Evolutionary conservation across 257 asterid species (phyloP).

Genomic region (Nicotiana tabacum): DNA sequence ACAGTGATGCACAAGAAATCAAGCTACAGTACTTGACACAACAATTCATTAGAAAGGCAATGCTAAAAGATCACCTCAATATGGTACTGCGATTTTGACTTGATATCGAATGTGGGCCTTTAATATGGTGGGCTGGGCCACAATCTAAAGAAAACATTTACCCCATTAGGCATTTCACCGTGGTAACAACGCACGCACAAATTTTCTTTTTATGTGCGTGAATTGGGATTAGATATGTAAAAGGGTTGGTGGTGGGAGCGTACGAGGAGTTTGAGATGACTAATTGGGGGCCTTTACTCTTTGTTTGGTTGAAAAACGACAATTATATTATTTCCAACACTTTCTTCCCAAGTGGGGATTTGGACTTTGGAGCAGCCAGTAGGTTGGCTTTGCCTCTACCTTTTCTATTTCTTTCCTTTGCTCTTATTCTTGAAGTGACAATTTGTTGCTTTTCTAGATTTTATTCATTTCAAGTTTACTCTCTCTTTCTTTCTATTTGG

Average conservation of each 20-base stretch:
- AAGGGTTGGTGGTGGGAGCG: constrained; percentile 6
- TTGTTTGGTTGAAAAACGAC: constrained; percentile 54
- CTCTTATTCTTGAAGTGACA: constrained; percentile 43
- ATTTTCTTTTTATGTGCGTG: not conserved
- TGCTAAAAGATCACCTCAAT: not conserved
- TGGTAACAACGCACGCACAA: too few relatives aligned
- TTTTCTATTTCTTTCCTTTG: not conserved
- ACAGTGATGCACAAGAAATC: not conserved
- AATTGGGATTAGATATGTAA: not conserved
- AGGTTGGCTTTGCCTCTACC: constrained; percentile 25
- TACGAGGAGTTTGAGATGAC: constrained; percentile 21
- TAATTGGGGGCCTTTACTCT: constrained; percentile 31
- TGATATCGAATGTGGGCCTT: not conserved
- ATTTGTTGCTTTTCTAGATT: constrained; percentile 16
- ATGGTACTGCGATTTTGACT: not conserved
- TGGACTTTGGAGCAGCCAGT: constrained; percentile 19
- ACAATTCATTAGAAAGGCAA: not conserved
- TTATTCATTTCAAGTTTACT: not conserved
- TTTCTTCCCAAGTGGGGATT: not conserved
- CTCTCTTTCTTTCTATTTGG: not conserved
- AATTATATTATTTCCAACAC: constrained; percentile 35
- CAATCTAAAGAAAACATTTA: not conserved
- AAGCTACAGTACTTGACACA: constrained; percentile 3
- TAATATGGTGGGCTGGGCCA: constrained; percentile 1
- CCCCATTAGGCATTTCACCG: not conserved